These are phyloP conservation scores for Escallonia herrerae DNA, from an alignment of 129 eudicot genomes.

Conservation along the genomic window DNA sequence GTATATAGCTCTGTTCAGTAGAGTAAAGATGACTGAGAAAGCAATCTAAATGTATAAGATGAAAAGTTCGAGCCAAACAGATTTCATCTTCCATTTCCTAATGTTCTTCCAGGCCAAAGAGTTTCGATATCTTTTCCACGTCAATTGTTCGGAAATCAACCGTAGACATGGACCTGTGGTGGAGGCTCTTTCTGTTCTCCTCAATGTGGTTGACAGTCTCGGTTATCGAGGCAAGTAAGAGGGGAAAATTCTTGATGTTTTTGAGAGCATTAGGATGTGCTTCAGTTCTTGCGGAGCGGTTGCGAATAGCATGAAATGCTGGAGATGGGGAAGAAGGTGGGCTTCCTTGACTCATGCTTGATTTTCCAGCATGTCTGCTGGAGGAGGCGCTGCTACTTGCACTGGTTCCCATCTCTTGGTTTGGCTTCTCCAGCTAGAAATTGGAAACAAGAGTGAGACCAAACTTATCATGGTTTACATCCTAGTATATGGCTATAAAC, in stretches of 20 bases:
- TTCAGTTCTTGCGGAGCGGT: slow-evolving; percentile 60
- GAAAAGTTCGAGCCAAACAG: neutral
- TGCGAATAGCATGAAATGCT: slow-evolving; percentile 34
- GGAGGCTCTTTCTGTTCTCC: slow-evolving; percentile 45
- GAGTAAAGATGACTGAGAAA: neutral
- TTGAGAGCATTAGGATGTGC: slow-evolving; percentile 84
- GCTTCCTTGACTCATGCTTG: slow-evolving; percentile 21
- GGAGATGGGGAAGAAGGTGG: slow-evolving; percentile 48
- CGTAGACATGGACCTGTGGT: slow-evolving; percentile 51
- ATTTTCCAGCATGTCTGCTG: slow-evolving; percentile 16
- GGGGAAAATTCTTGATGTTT: slow-evolving; percentile 77
- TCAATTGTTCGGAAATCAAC: slow-evolving; percentile 62
- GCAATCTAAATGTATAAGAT: neutral
- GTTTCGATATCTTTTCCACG: slow-evolving; percentile 60
- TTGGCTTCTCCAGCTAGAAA: slow-evolving; percentile 36
- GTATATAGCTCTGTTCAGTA: neutral
- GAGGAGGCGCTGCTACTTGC: slow-evolving; percentile 19
- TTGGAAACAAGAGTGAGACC: neutral
- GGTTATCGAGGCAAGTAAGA: slow-evolving; percentile 63
- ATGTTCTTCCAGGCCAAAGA: slow-evolving; percentile 54
- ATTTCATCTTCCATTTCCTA: slow-evolving; percentile 6
- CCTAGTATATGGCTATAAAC: neutral
- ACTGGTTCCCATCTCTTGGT: slow-evolving; percentile 28
- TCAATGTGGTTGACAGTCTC: slow-evolving; percentile 51
- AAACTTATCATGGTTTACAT: no score